Evolutionary conservation across 2,329 filamentous ascomycete species (phyloP), one percentile per base, ranked within the genome.

Genomic region (Boeremia exigua): DNA sequence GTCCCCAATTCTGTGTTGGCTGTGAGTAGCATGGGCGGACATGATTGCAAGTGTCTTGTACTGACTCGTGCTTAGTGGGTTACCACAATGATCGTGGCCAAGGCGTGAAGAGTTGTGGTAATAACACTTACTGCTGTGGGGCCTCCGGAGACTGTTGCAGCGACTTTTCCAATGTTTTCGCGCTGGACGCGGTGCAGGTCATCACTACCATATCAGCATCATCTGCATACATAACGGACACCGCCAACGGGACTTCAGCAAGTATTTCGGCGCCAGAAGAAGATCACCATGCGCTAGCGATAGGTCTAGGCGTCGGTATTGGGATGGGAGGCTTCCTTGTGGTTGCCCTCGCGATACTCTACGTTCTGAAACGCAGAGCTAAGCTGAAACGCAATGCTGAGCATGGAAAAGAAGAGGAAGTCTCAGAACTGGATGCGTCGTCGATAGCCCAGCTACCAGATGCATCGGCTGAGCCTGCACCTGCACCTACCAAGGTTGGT

Each of bases 261-360:
- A 11, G 10, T 15, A 9, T 40, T 28, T 12, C 36, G 10, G 36
- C 17, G 19, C 23, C 40, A n/a, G 36, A n/a, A 19, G 32, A 49
- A 6, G 10, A 44, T n/a, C 45, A 47, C 10, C 57, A 54, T 48
- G 38, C 46, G 17, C 23, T 61, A 17, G 48, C 62, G 4, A 64
- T 66, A 38, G 62, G 62, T 12, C 43, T 66, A 1, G 64, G 64
- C 10, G 62, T 66, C 2, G 64, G 64, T 14, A 46, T 67, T 8
- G 62, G 64, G 1, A 40, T 61, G 1, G 64, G 60, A 28, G 61
- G 58, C 11, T 32, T 60, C 12, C 39, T 60, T 7, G 37, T 54
- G 7, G 29, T 67, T 42, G 36, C 55, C 10, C 54, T 63, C 15
- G 58, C 54, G 9, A 28, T 56, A 9, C 29, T 55, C 1, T 55